Evolutionary conservation across 805 yeast species (phyloP).

Genomic region (Myxozyma monticola): DNA sequence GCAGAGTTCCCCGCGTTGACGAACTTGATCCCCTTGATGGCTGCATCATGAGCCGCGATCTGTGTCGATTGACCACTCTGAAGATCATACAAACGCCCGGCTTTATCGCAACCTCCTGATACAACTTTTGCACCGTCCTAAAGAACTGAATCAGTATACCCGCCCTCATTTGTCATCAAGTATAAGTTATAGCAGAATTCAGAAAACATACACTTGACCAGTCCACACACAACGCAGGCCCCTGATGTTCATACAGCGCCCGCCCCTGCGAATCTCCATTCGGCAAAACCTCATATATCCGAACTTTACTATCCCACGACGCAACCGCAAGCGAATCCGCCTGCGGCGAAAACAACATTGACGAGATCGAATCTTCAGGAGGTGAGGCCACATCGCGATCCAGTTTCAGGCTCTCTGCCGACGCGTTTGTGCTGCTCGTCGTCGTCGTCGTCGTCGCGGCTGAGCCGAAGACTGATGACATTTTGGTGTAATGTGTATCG

Average conservation of each 20-base stretch:
- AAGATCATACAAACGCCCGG: constrained; percentile 78
- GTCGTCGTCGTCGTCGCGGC: too few species aligned
- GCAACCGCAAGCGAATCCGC: constrained; percentile 79
- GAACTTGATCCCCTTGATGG: constrained; percentile 71
- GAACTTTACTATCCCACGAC: constrained; percentile 95
- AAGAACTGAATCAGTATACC: too few species aligned
- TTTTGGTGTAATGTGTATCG: too few species aligned
- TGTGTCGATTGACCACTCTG: constrained; percentile 79
- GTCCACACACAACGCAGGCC: constrained; percentile 76
- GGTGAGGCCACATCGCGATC: constrained; percentile 60
- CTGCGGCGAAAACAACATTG: constrained; percentile 80
- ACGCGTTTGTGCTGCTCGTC: too few species aligned
- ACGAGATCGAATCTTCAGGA: constrained; percentile 87
- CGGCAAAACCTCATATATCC: constrained; percentile 81
- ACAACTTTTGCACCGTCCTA: constrained; percentile 82
- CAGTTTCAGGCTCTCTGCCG: too few species aligned
- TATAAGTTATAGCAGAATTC: neutral
- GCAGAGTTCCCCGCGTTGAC: constrained; percentile 85
- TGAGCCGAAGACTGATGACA: too few species aligned
- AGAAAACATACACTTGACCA: constrained; percentile 54
- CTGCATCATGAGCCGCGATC: constrained; percentile 80
- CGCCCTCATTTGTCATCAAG: too few species aligned
- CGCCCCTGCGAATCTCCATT: constrained; percentile 82
- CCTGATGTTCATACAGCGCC: constrained; percentile 86
- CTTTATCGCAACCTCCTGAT: constrained; percentile 89